Conservation (phyloP, 2,329 filamentous ascomycete genomes). For the Paecilomyces dactylethromorphus region DNA sequence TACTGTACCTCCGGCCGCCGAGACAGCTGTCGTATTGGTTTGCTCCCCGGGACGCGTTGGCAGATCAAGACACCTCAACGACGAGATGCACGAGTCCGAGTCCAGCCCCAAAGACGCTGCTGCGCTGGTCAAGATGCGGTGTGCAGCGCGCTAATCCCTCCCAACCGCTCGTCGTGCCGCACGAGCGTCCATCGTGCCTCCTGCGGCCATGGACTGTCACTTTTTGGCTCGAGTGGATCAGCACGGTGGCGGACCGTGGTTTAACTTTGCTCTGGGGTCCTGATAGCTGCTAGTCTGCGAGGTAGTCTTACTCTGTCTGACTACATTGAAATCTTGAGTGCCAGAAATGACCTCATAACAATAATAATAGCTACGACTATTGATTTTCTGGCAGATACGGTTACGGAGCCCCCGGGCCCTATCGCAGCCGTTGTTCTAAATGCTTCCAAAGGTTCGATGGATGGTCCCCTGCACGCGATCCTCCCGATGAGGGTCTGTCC, state of each 20-base stretch:
- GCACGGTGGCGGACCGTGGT: not conserved
- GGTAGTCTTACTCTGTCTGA: not conserved
- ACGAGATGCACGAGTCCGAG: not conserved
- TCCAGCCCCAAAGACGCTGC: not conserved
- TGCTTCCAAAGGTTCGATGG: no score
- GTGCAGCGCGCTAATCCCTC: not conserved
- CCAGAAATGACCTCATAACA: not conserved
- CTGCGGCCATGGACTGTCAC: not conserved
- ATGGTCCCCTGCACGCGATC: no score
- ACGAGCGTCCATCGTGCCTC: not conserved
- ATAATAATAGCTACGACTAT: not conserved
- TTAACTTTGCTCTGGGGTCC: not conserved
- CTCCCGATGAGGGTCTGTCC: no score
- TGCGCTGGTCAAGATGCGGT: not conserved
- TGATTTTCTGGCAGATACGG: not conserved
- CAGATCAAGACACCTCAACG: not conserved
- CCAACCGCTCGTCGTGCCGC: not conserved
- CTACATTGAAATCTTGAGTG: no score
- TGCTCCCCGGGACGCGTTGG: not conserved
- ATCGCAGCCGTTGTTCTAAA: no score
- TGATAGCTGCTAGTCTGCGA: not conserved
- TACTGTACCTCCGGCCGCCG: slow-evolving; percentile 20
- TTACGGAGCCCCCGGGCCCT: no score
- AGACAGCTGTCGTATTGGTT: slow-evolving; percentile 18
- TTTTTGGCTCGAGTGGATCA: not conserved